Evolutionary conservation across 176 grass and related monocot genomes (phyloP).

Genomic region (Puya raimondii): DNA sequence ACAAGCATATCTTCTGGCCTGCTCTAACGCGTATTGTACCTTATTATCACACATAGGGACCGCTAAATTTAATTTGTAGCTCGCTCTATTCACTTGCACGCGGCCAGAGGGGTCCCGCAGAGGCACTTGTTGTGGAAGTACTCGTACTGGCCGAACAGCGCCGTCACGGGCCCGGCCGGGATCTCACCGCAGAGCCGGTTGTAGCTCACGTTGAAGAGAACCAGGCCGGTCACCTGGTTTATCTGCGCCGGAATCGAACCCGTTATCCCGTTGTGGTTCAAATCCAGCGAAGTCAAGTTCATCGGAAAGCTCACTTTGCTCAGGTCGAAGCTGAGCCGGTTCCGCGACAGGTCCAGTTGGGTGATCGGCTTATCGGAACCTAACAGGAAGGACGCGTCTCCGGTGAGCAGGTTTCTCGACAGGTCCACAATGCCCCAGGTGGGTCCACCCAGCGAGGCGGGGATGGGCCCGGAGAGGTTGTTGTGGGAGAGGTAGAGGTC

Average conservation of each 20-base stretch:
- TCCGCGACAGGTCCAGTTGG: conserved; percentile 54
- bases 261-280: conserved; percentile 56
- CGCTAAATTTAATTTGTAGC: background rate
- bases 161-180: conserved; percentile 25
- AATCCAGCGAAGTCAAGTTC: conserved; percentile 14
- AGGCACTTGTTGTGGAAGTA: conserved; percentile 51
- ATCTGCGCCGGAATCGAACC: conserved; percentile 52
- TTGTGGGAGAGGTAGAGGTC: conserved; percentile 44
- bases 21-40: too few species aligned
- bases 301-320: conserved; percentile 29
- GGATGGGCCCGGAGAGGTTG: conserved; percentile 47
- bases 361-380: conserved; percentile 13
- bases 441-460: conserved; percentile 25
- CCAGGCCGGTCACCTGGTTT: conserved; percentile 4
- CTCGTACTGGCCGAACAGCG: conserved; percentile 17
- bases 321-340: conserved; percentile 46
- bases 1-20: too few species aligned
- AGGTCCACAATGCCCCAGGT: conserved; percentile 35
- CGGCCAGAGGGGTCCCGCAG: conserved; percentile 29
- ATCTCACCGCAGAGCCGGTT: conserved; percentile 51
- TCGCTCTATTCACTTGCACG: conserved; percentile 20
- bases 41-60: too few species aligned
- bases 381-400: conserved; percentile 30
- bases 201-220: conserved; percentile 62
- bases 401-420: conserved; percentile 46